Conservation (phyloP, 768 basidiomycete species). For the Tylopilus felleus region DNA sequence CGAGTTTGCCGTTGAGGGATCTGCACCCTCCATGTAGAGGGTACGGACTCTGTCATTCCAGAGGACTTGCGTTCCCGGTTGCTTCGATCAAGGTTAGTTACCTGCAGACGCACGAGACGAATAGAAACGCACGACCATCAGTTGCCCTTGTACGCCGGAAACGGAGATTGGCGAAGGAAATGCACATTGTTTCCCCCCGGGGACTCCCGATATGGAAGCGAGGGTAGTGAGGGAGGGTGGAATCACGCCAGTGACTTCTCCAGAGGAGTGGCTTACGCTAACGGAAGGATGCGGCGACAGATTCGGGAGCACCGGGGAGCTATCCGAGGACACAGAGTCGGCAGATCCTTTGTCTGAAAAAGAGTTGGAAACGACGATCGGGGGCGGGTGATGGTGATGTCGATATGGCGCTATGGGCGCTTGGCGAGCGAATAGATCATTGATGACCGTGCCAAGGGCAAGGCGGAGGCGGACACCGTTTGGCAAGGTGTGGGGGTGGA, state of each 20-base stretch:
- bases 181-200: slow-evolving; percentile 4
- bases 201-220: slow-evolving; percentile 27
- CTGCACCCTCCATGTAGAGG: slow-evolving; percentile 59
- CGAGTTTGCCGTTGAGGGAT: slow-evolving; percentile 59
- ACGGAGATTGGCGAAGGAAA: slow-evolving; percentile 5
- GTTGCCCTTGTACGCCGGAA: slow-evolving; percentile 7
- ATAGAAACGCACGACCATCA: slow-evolving; percentile 11
- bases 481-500: slow-evolving; percentile 62
- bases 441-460: slow-evolving; percentile 72
- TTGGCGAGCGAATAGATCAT: slow-evolving; percentile 77
- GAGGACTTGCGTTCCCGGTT: slow-evolving; percentile 18
- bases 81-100: slow-evolving; percentile 1
- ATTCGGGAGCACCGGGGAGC: slow-evolving; percentile 23
- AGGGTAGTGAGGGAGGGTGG: slow-evolving; percentile 30
- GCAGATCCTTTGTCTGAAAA: slow-evolving; percentile 26
- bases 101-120: background rate
- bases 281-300: slow-evolving; percentile 25
- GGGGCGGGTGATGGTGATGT: slow-evolving; percentile 35
- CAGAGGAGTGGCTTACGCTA: slow-evolving; percentile 19
- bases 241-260: slow-evolving; percentile 17
- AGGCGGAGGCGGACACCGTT: slow-evolving; percentile 80
- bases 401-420: slow-evolving; percentile 42
- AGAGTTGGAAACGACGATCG: slow-evolving; percentile 28
- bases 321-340: slow-evolving; percentile 20
- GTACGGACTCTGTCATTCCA: slow-evolving; percentile 42